Conservation (phyloP, 495 filamentous ascomycete genomes). For the Xylaria intraflava region DNA sequence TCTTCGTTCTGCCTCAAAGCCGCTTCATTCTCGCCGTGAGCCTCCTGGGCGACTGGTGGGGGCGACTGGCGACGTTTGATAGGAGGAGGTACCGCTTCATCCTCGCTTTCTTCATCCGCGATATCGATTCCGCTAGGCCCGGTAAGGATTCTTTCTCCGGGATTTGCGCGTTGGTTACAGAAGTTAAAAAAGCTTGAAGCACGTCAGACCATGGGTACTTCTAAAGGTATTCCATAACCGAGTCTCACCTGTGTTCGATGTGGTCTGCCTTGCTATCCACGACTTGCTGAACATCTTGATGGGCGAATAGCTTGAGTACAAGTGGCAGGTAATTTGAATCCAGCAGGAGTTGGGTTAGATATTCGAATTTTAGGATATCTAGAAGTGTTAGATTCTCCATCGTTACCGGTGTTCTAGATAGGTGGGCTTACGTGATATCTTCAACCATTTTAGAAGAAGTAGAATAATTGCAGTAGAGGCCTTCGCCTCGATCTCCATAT, state of each 20-base stretch:
- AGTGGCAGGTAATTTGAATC: slow-evolving; percentile 92
- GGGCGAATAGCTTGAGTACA: slow-evolving; percentile 83
- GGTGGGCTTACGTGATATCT: slow-evolving; percentile 73
- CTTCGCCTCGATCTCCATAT: slow-evolving; percentile 81
- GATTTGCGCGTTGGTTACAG: slow-evolving; percentile 52
- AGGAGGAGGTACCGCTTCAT: slow-evolving; percentile 80
- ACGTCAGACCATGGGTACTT: too few species aligned
- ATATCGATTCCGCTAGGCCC: slow-evolving; percentile 18
- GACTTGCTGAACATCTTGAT: slow-evolving; percentile 82
- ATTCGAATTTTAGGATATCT: slow-evolving; percentile 96
- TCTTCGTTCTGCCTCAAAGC: slow-evolving; percentile 22
- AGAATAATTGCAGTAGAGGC: slow-evolving; percentile 81
- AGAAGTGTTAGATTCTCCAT: slow-evolving; percentile 22
- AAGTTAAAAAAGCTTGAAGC: slow-evolving; percentile 79
- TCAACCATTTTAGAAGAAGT: slow-evolving; percentile 91
- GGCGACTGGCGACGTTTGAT: slow-evolving; percentile 54
- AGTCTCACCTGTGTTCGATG: slow-evolving; percentile 71
- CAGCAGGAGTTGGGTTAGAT: slow-evolving; percentile 83
- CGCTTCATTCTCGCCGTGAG: slow-evolving; percentile 22
- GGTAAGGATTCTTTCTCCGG: slow-evolving; percentile 12
- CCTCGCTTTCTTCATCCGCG: slow-evolving; percentile 42
- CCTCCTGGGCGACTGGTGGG: slow-evolving; percentile 24
- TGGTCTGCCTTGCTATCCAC: slow-evolving; percentile 82
- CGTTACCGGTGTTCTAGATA: not conserved
- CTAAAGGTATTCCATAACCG: too few species aligned